These are phyloP conservation scores for Rhodotorula sp. DNA, from an alignment of 1,284 basidiomycete genomes.

Conservation along the genomic window DNA sequence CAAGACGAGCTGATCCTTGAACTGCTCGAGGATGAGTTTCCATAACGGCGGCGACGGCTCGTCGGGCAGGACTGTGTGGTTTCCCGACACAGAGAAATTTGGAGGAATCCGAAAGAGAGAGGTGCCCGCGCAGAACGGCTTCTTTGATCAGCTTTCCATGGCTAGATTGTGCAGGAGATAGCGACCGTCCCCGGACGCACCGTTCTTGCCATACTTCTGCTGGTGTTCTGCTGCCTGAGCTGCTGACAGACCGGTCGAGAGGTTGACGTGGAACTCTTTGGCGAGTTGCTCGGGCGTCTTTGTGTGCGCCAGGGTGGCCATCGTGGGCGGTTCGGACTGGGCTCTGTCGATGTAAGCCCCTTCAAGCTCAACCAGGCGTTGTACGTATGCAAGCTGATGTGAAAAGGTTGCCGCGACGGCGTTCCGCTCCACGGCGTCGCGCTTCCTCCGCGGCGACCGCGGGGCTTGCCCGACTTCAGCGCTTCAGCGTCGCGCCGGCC, in stretches of 20 bases:
- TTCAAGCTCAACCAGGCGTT: no score
- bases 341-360: not conserved
- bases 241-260: slow-evolving; percentile 43
- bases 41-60: slow-evolving; percentile 85
- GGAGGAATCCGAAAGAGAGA: not conserved
- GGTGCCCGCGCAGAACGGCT: not conserved
- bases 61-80: slow-evolving; percentile 72
- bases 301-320: slow-evolving; percentile 12
- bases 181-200: slow-evolving; percentile 3
- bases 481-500: no score
- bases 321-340: not conserved
- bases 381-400: no score
- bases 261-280: slow-evolving; percentile 40
- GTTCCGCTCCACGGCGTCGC: no score
- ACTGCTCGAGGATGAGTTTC: slow-evolving; percentile 93
- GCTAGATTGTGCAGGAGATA: not conserved
- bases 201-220: slow-evolving; percentile 25
- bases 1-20: slow-evolving; percentile 90
- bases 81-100: no score
- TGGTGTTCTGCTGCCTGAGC: slow-evolving; percentile 31
- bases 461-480: no score
- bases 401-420: no score
- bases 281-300: slow-evolving; percentile 5
- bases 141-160: not conserved
- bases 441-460: no score